A percentile compares a stretch with the other conserved stretches of the same genome.
phyloP scores from a whole-genome alignment of 805 yeast genomes.

The Yarrowia sp. region DNA sequence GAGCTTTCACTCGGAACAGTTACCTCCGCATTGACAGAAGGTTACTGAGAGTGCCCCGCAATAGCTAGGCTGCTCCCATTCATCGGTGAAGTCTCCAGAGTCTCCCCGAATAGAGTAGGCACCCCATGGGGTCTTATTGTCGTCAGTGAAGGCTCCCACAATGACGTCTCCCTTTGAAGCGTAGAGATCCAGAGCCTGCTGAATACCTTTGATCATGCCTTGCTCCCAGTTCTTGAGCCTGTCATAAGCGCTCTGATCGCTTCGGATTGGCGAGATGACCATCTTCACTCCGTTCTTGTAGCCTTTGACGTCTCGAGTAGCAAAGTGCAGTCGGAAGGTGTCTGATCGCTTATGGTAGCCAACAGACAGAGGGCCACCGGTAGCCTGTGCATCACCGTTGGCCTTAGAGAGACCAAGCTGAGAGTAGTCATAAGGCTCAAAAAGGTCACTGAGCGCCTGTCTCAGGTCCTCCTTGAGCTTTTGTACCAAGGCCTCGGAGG shows the following conservation, averaged over 20 bases:
- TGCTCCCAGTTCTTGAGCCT: background rate
- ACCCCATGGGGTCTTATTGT: constrained; percentile 4
- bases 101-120: constrained; percentile 8
- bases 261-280: constrained; percentile 1
- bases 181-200: constrained; percentile 16
- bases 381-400: constrained; percentile 9
- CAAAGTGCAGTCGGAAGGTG: background rate
- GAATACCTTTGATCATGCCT: background rate
- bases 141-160: constrained; percentile 8
- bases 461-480: background rate
- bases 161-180: constrained; percentile 10
- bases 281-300: constrained; percentile 3
- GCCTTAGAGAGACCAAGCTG: background rate
- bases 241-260: background rate
- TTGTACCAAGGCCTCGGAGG: background rate
- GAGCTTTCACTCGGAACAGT: background rate
- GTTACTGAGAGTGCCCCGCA: constrained; percentile 1
- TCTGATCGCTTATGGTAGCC: constrained; percentile 7
- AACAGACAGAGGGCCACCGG: constrained; percentile 4
- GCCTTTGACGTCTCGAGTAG: constrained; percentile 3
- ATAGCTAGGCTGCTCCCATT: constrained; percentile 6
- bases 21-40: constrained; percentile 11
- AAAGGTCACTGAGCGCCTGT: background rate
- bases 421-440: constrained; percentile 6
- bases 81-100: background rate